Base-by-base conservation (phyloP, 495 filamentous ascomycete species). In the Cercophora newfieldiana region DNA sequence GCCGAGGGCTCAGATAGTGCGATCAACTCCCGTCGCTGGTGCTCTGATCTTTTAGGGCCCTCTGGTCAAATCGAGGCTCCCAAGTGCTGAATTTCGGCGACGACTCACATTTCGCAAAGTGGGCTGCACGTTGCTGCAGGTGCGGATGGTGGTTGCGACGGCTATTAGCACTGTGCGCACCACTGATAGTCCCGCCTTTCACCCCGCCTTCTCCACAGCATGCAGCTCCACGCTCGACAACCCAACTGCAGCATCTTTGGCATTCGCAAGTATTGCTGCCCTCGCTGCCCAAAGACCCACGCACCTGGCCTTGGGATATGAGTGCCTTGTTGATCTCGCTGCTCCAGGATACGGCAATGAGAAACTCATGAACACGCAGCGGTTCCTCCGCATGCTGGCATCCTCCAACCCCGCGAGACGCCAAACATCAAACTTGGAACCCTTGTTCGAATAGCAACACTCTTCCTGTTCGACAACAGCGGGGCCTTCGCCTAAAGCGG, bases 61-160 rank as follows among this genome's bases (percentile, higher is more conserved):
- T 31, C 53, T 6, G 30, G 29, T 33, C 22, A 57, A 57, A 26
- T 57, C 33, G 33, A 31, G 33, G 57, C 26, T 47, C 7, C 33
- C 50, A 19, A 60, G 51, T 19, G 57, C 53, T 68, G 65, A 66
- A 66, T 70, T 72, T 72, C 69, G 67, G 69, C 72, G 66, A 67
- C 67, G 71, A 69, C 69, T 74, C 69, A 73, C 61, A 71, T 51
- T 70, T 68, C 65, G 60, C 64, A 69, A 69, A 69, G 71, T 68
- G 66, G 71, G 71, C n/a, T 69, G 66, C 64, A 44, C 22, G 30
- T 31, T 29, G 64, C 51, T 61, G 48, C 59, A 66, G 47, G 26
- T 18, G 53, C 12, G 31, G 30, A 30, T 58, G 55, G 29, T 26
- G 14, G 25, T 62, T 50, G 61, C 28, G 49, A 56, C 31, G n/a